phyloP scores from a whole-genome alignment of 345 rosid genomes.

The Mallotus nudiflorus region DNA sequence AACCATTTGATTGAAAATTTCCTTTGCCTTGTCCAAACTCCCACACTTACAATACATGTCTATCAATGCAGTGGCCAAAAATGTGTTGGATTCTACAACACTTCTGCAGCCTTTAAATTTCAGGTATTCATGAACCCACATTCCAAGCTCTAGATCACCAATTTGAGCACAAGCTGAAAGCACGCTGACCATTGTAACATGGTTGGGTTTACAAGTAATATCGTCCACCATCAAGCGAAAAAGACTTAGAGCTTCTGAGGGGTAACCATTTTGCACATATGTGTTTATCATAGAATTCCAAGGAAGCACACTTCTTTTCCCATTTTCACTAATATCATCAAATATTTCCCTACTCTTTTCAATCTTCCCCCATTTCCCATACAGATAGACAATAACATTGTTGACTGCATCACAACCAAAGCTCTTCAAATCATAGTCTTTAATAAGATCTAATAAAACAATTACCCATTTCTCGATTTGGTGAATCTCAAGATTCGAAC shows the following conservation, averaged over 20 bases:
- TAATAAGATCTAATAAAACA: slow-evolving; percentile 13
- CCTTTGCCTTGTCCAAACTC: slow-evolving; percentile 35
- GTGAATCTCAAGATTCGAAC: slow-evolving; percentile 27
- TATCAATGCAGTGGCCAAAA: slow-evolving; percentile 42
- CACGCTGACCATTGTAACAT: slow-evolving; percentile 49
- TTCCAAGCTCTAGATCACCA: slow-evolving; percentile 49
- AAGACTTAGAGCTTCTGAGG: slow-evolving; percentile 37
- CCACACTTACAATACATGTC: slow-evolving; percentile 54
- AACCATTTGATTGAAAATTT: slow-evolving; percentile 31
- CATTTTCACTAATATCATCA: slow-evolving; percentile 22
- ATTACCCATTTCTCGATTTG: slow-evolving; percentile 36
- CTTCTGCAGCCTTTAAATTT: slow-evolving; percentile 29
- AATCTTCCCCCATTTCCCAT: slow-evolving; percentile 41
- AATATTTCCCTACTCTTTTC: slow-evolving; percentile 39
- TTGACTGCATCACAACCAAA: slow-evolving; percentile 27
- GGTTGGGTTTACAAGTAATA: slow-evolving; percentile 33
- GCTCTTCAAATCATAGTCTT: background rate
- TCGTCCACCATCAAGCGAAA: slow-evolving; percentile 35
- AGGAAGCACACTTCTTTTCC: slow-evolving; percentile 37
- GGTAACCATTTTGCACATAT: slow-evolving; percentile 37
- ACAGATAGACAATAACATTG: slow-evolving; percentile 35
- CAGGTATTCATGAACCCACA: slow-evolving; percentile 34
- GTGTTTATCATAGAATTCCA: slow-evolving; percentile 50
- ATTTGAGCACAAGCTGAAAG: slow-evolving; percentile 47
- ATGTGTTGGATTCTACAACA: slow-evolving; percentile 34